Percentiles rank a stretch among this genome's conserved stretches.
Evolutionary conservation across 345 rosid genomes (phyloP).

Genomic region (Lagerstroemia speciosa): DNA sequence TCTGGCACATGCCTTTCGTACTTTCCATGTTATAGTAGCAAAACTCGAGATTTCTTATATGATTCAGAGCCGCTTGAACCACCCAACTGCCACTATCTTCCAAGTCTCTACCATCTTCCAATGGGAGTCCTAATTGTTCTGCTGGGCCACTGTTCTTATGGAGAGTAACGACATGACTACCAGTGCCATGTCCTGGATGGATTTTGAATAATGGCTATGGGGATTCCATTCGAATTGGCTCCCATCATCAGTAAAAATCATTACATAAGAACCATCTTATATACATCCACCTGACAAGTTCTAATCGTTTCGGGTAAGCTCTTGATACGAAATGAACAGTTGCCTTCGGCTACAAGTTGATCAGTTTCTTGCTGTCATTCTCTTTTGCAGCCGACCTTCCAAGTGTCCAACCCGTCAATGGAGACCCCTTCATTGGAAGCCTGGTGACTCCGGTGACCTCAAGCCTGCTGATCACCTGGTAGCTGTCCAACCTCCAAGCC

Average conservation of each 20-base stretch:
- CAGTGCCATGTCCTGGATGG: background rate
- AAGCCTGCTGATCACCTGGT: constrained; percentile 93
- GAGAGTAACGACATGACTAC: background rate
- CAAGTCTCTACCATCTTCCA: too few relatives aligned
- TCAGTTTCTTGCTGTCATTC: too few relatives aligned
- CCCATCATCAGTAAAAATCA: too few relatives aligned
- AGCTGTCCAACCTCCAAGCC: constrained; percentile 88
- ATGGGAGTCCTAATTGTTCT: background rate
- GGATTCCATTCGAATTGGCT: background rate
- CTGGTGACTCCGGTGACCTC: constrained; percentile 92
- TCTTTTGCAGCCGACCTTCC: constrained; percentile 76
- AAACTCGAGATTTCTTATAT: too few relatives aligned
- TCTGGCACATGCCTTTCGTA: too few relatives aligned
- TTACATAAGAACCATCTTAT: too few relatives aligned
- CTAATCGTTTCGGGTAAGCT: too few relatives aligned
- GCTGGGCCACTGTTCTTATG: too few relatives aligned
- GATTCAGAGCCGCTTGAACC: background rate
- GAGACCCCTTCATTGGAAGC: constrained; percentile 96
- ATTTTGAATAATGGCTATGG: background rate
- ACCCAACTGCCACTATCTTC: too few relatives aligned
- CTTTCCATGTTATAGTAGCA: too few relatives aligned
- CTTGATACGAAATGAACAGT: too few relatives aligned
- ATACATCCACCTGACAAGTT: too few relatives aligned
- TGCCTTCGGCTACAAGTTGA: background rate
- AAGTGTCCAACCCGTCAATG: constrained; percentile 97